Base-by-base conservation (phyloP, 2,329 filamentous ascomycete species). In the Cladophialophora immunda region DNA sequence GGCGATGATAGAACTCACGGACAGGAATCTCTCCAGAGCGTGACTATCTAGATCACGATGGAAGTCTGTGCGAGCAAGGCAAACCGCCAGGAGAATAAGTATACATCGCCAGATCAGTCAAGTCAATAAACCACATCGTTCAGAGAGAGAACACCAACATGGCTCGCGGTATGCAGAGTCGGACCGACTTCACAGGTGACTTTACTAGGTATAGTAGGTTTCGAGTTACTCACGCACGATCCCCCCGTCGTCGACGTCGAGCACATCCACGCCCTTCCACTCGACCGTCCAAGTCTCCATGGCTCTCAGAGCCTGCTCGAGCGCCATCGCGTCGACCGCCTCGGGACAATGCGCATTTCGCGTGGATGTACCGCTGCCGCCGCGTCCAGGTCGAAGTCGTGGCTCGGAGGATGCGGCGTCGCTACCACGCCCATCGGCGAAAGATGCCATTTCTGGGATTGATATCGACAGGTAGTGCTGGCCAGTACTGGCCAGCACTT, bases 21-120 rank as follows among this genome's bases (percentile, higher is more conserved):
- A n/a, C 27, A 55, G 13, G 27, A 55, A 55, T 13, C n/a, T 55
- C 27, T 55, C 52, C 6, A 55, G 52, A 13, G 52, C 52, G 2
- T n/a, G 3, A 34, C 52, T n/a, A 7, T 55, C 52, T 9, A 55
- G 27, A 8, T 22, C 27, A 7, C 52, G 52, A 7, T 32, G 52
- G 27, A 27, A 55, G 4, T 13, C 52, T 55, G 11, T 11, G 7
- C 32, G 32, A 34, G 32, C 32, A 34, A 34, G 32, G 8, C 17
- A n/a, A n/a, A 41, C 4, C 15, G 5, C 38, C 15, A 15, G 5
- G n/a, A 11, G 9, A 34, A 34, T 34, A 34, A 34, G 32, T 13
- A 34, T 34, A 9, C 32, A 34, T 34, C 45, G 11, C 25, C 19
- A 25, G 19, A 25, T 4, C 5, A 9, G 7, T 25, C 19, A 22